These are phyloP conservation scores for Coleophoma cylindrospora DNA, from an alignment of 2,329 filamentous ascomycete species.

Conservation along the genomic window DNA sequence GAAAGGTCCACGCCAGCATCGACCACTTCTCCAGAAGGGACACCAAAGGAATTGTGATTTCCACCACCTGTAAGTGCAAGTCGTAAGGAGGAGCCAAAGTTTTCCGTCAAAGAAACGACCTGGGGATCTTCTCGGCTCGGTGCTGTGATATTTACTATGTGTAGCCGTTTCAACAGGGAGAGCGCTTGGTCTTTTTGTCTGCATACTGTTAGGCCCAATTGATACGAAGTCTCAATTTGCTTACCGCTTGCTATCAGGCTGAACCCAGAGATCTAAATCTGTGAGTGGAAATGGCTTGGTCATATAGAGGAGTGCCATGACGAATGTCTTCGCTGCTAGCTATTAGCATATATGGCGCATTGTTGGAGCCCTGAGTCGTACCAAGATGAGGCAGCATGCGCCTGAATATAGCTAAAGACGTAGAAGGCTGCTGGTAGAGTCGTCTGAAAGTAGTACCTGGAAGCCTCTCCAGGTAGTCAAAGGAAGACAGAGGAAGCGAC, in stretches of 20 bases:
- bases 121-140: constrained; percentile 58
- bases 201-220: constrained; percentile 9
- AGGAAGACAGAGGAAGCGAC: constrained; percentile 48
- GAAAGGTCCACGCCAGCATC: constrained; percentile 60
- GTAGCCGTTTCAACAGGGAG: constrained; percentile 75
- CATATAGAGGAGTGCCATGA: constrained; percentile 93
- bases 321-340: constrained; percentile 77
- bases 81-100: constrained; percentile 79
- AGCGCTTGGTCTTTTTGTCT: constrained; percentile 82
- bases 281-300: constrained; percentile 71
- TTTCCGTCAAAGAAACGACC: constrained; percentile 71
- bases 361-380: constrained; percentile 33
- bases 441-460: constrained; percentile 85
- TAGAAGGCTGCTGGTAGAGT: constrained; percentile 94
- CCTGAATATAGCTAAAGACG: constrained; percentile 89
- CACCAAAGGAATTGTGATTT: constrained; percentile 82
- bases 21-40: constrained; percentile 65
- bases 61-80: constrained; percentile 85
- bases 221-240: constrained; percentile 9
- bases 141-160: constrained; percentile 69
- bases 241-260: constrained; percentile 56
- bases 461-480: constrained; percentile 90
- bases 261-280: constrained; percentile 84
- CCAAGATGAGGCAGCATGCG: constrained; percentile 93
- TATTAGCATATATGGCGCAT: constrained; percentile 11